phyloP scores from a whole-genome alignment of 2,329 filamentous ascomycete species.

The Cyphellophora europaea region DNA sequence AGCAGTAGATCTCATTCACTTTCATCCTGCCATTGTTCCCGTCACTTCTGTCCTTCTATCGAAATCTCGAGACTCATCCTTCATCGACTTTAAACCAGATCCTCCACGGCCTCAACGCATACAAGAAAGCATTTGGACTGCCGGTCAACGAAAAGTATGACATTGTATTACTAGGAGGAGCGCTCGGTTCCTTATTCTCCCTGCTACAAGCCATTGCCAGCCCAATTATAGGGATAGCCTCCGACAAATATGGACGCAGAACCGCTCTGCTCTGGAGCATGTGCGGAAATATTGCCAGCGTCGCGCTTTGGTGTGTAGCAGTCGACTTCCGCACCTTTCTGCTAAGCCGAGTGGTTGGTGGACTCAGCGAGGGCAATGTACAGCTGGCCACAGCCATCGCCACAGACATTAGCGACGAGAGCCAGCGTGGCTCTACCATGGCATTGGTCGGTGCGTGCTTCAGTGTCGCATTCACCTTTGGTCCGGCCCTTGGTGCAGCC shows the following conservation, averaged over 20 bases:
- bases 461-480: conserved; percentile 93
- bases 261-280: conserved; percentile 85
- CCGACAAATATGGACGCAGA: conserved; percentile 78
- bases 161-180: conserved; percentile 88
- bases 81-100: conserved; percentile 68
- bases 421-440: conserved; percentile 82
- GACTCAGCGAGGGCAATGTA: conserved; percentile 91
- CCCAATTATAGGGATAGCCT: conserved; percentile 79
- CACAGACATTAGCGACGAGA: conserved; percentile 85
- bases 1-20: conserved; percentile 79
- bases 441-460: conserved; percentile 94
- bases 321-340: conserved; percentile 94
- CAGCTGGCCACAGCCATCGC: conserved; percentile 94
- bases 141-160: conserved; percentile 96
- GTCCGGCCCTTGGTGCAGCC: conserved; percentile 81
- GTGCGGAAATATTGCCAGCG: conserved; percentile 84
- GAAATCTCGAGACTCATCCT: conserved; percentile 59
- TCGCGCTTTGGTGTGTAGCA: conserved; percentile 87
- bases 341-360: conserved; percentile 83
- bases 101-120: conserved; percentile 75
- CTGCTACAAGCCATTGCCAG: conserved; percentile 87
- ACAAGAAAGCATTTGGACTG: conserved; percentile 85
- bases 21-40: conserved; percentile 97
- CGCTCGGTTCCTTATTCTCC: conserved; percentile 86
- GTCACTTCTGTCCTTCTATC: conserved; percentile 91